These are phyloP conservation scores for Plasmodium yoelii DNA, from an alignment of 169 alveolate genomes.

Conservation along the genomic window DNA sequence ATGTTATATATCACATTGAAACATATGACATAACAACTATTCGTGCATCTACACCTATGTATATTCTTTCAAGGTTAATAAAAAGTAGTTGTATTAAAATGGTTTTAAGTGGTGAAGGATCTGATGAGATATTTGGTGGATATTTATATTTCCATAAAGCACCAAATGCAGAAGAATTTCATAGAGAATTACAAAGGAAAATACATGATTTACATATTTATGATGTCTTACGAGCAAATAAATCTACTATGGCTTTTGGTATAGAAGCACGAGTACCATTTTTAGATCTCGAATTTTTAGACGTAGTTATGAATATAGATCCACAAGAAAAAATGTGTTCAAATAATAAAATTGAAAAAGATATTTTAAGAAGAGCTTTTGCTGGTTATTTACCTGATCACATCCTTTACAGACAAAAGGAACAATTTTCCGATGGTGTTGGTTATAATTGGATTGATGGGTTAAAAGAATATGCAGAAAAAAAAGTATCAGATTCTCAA, in stretches of 20 bases:
- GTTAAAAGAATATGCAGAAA: conserved; percentile 79
- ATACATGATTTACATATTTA: conserved; percentile 84
- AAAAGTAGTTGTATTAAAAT: conserved; percentile 87
- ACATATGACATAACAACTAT: conserved; percentile 91
- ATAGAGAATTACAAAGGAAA: conserved; percentile 87
- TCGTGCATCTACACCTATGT: conserved; percentile 93
- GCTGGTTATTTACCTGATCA: conserved; percentile 88
- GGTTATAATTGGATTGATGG: conserved; percentile 86
- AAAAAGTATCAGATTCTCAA: conserved; percentile 77
- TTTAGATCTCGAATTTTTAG: conserved; percentile 78
- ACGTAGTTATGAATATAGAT: conserved; percentile 61
- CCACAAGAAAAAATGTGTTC: conserved; percentile 72
- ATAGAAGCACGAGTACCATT: conserved; percentile 93
- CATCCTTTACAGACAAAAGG: conserved; percentile 90
- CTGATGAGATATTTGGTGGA: conserved; percentile 92
- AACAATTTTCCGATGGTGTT: conserved; percentile 89
- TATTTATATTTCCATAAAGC: conserved; percentile 90
- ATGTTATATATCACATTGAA: conserved; percentile 90
- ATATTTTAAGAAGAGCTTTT: conserved; percentile 87
- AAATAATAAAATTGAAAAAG: conserved; percentile 82
- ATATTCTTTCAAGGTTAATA: conserved; percentile 84
- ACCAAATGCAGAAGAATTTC: conserved; percentile 86
- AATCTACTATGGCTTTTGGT: conserved; percentile 91
- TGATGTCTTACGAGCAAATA: conserved; percentile 90
- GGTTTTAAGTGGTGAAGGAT: conserved; percentile 91